Percentiles rank a stretch among this genome's conserved stretches.
Evolutionary conservation across 2,329 filamentous ascomycete species (phyloP).

Genomic region (Xylaria sp.): DNA sequence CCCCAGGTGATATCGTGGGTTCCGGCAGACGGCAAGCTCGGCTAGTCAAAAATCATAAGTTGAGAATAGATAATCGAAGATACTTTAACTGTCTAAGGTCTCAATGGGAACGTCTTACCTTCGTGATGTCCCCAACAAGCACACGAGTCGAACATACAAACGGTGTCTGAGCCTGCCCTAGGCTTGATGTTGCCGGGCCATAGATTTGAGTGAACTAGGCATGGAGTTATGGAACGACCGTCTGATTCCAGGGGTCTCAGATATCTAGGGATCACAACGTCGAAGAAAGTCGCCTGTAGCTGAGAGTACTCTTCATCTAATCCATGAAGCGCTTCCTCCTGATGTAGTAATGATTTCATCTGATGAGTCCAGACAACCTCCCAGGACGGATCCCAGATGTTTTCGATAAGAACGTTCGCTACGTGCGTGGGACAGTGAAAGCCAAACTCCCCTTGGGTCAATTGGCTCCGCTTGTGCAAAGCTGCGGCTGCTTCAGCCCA

Average conservation of each 20-base stretch:
- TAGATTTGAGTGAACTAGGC: constrained; percentile 44
- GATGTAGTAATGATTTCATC: constrained; percentile 37
- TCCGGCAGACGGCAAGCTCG: constrained; percentile 45
- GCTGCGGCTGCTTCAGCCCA: constrained; percentile 41
- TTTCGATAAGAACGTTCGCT: constrained; percentile 33
- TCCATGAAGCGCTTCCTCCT: constrained; percentile 35
- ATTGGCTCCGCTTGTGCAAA: constrained; percentile 44
- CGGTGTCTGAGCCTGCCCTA: constrained; percentile 17
- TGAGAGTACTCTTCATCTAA: constrained; percentile 36
- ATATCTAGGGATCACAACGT: constrained; percentile 43
- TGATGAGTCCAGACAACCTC: constrained; percentile 40
- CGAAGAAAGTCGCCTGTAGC: constrained; percentile 37
- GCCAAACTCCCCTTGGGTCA: constrained; percentile 41
- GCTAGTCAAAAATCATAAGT: constrained; percentile 20
- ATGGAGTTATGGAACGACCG: constrained; percentile 42
- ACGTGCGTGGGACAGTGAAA: constrained; percentile 40
- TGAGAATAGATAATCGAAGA: background rate
- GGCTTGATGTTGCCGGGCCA: constrained; percentile 46
- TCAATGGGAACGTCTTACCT: constrained; percentile 29
- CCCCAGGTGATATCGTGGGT: constrained; percentile 43
- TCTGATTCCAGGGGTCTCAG: constrained; percentile 42
- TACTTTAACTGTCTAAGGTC: background rate
- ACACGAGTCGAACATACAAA: constrained; percentile 43
- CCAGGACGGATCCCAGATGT: constrained; percentile 43
- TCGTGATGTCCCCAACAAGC: constrained; percentile 46